Evolutionary conservation across 768 basidiomycete genomes (phyloP).

Genomic region (Kondoa malvinella): DNA sequence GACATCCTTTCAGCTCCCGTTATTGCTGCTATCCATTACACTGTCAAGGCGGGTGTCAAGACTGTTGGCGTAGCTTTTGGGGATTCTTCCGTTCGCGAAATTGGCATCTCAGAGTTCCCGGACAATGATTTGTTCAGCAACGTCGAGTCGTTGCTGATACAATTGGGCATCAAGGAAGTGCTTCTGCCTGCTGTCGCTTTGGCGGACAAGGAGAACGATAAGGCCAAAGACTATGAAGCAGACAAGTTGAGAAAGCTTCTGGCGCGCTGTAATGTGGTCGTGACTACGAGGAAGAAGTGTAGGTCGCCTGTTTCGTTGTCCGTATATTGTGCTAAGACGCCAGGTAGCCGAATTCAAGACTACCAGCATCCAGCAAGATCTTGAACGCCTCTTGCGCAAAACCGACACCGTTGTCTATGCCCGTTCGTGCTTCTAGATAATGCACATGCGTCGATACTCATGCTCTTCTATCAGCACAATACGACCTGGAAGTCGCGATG

Average conservation of each 20-base stretch:
- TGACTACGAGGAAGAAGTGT: slow-evolving; percentile 82
- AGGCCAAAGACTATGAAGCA: slow-evolving; percentile 42
- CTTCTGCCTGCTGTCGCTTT: slow-evolving; percentile 41
- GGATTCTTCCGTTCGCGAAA: slow-evolving; percentile 63
- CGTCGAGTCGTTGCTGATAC: slow-evolving; percentile 71
- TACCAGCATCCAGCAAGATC: slow-evolving; percentile 62
- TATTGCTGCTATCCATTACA: slow-evolving; percentile 68
- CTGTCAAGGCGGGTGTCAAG: slow-evolving; percentile 45
- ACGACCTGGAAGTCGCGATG: slow-evolving; percentile 58
- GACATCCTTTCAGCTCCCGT: slow-evolving; percentile 72
- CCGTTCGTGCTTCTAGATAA: slow-evolving; percentile 16
- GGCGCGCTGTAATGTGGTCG: slow-evolving; percentile 74
- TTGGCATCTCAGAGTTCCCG: slow-evolving; percentile 78
- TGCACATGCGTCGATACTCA: neutral
- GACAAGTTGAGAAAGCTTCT: slow-evolving; percentile 62
- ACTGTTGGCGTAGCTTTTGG: slow-evolving; percentile 77
- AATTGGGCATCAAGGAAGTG: slow-evolving; percentile 93
- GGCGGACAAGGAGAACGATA: slow-evolving; percentile 32
- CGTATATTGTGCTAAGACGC: neutral
- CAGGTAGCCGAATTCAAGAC: slow-evolving; percentile 60
- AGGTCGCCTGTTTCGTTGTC: slow-evolving; percentile 27
- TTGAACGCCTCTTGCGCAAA: slow-evolving; percentile 49
- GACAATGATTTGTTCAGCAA: slow-evolving; percentile 70
- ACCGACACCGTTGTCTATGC: slow-evolving; percentile 36
- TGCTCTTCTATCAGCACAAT: slow-evolving; percentile 47